Percentiles rank a stretch among this genome's conserved stretches.
phyloP scores from a whole-genome alignment of 768 basidiomycete genomes.

The Suillus placidus region DNA sequence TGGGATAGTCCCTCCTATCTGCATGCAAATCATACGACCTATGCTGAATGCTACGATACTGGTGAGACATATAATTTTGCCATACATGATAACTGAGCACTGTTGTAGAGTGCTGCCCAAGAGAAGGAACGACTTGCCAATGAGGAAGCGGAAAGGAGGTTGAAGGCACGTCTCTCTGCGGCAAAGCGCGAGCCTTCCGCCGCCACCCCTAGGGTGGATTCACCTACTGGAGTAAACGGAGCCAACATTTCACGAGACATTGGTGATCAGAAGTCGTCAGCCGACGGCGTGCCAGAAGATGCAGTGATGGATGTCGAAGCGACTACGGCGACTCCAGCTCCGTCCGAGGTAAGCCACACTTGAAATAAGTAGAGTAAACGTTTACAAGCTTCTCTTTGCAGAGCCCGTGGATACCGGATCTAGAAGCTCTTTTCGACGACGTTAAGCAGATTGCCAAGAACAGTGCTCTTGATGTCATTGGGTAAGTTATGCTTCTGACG shows the following conservation, averaged over 20 bases:
- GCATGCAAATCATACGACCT: conserved; percentile 93
- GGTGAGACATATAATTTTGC: conserved; percentile 40
- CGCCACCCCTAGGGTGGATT: conserved; percentile 61
- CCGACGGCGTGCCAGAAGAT: conserved; percentile 45
- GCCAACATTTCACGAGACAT: conserved; percentile 31
- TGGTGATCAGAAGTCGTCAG: conserved; percentile 26
- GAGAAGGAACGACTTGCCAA: conserved; percentile 70
- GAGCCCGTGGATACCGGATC: conserved; percentile 81
- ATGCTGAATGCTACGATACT: conserved; percentile 66
- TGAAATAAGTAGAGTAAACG: neutral
- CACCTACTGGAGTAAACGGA: conserved; percentile 48
- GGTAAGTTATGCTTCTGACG: conserved; percentile 49
- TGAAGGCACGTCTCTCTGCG: conserved; percentile 72
- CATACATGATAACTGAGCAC: conserved; percentile 12
- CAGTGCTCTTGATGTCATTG: conserved; percentile 64
- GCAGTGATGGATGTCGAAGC: conserved; percentile 56
- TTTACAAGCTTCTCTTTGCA: conserved; percentile 29
- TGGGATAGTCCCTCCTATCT: conserved; percentile 81
- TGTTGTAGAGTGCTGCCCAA: conserved; percentile 61
- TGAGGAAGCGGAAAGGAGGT: conserved; percentile 77
- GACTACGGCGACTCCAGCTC: conserved; percentile 26
- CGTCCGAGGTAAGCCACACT: conserved; percentile 42
- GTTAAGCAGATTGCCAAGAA: conserved; percentile 72
- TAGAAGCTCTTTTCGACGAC: conserved; percentile 74
- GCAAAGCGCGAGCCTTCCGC: conserved; percentile 73